Evolutionary conservation across 164 flowering plant genomes (phyloP).

Genomic region (Sedum album): DNA sequence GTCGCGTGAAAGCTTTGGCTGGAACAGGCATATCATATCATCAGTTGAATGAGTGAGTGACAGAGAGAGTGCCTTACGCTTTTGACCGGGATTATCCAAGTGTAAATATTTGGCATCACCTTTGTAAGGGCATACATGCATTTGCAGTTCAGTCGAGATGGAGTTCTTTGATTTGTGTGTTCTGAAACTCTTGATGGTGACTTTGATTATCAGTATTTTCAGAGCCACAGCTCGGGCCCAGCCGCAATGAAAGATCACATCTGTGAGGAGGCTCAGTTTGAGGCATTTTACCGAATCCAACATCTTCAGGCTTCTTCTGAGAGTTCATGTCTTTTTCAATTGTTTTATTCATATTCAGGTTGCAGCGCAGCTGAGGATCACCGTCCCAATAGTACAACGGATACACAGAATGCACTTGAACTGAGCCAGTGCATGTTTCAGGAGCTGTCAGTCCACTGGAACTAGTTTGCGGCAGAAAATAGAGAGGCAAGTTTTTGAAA

Average conservation of each 20-base stretch:
- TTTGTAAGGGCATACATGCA: background rate
- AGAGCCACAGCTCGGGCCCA: constrained; percentile 17
- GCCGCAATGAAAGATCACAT: constrained; percentile 32
- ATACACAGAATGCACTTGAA: background rate
- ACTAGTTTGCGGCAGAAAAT: background rate
- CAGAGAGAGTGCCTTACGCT: constrained; percentile 14
- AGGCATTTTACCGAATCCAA: background rate
- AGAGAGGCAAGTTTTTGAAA: constrained; percentile 1
- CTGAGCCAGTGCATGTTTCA: background rate
- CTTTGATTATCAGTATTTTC: background rate
- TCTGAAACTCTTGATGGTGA: background rate
- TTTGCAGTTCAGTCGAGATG: background rate
- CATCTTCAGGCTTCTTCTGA: background rate
- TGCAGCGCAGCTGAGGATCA: background rate
- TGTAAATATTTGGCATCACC: background rate
- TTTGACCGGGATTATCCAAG: constrained; percentile 13
- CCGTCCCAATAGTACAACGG: background rate
- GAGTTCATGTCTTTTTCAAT: background rate
- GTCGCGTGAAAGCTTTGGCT: constrained; percentile 3
- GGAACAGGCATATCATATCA: background rate
- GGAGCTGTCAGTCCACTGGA: background rate
- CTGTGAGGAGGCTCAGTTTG: constrained; percentile 4
- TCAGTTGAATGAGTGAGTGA: background rate
- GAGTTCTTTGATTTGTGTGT: background rate
- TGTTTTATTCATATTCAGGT: background rate